A percentile compares a stretch with the other conserved stretches of the same genome.
Conservation (phyloP, 1,139 yeast species). For the Zygotorulaspora mrakii region DNA sequence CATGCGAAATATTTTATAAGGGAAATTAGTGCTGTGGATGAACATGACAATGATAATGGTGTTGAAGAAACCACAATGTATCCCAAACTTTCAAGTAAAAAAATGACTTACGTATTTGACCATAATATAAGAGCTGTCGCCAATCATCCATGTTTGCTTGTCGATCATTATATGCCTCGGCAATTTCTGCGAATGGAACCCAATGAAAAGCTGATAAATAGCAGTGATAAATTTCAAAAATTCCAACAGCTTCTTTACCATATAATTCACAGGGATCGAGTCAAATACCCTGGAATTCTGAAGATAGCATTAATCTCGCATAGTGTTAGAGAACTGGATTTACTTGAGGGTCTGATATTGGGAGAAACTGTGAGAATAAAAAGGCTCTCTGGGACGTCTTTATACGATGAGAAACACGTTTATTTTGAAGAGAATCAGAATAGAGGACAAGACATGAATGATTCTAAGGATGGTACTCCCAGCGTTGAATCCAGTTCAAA, state of each 20-base stretch:
- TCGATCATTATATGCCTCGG: constrained; percentile 72
- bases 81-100: constrained; percentile 31
- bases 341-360: constrained; percentile 61
- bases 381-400: constrained; percentile 57
- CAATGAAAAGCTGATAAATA: constrained; percentile 48
- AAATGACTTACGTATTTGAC: constrained; percentile 43
- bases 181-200: constrained; percentile 62
- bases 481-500: constrained; percentile 37
- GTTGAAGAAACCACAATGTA: constrained; percentile 14
- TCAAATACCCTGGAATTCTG: constrained; percentile 17
- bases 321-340: constrained; percentile 62
- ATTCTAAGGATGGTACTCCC: constrained; percentile 17
- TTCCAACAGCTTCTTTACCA: constrained; percentile 50
- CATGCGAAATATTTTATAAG: constrained; percentile 47
- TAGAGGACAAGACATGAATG: constrained; percentile 10
- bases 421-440: constrained; percentile 10
- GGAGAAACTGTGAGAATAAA: constrained; percentile 58
- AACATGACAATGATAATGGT: constrained; percentile 12
- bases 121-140: constrained; percentile 50
- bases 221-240: constrained; percentile 57
- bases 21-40: constrained; percentile 23
- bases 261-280: constrained; percentile 21
- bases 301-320: constrained; percentile 54
- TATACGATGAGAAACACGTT: constrained; percentile 44
- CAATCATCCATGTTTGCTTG: constrained; percentile 65